phyloP scores from a whole-genome alignment of 106 monocot genomes.

The Agapanthus africanus region DNA sequence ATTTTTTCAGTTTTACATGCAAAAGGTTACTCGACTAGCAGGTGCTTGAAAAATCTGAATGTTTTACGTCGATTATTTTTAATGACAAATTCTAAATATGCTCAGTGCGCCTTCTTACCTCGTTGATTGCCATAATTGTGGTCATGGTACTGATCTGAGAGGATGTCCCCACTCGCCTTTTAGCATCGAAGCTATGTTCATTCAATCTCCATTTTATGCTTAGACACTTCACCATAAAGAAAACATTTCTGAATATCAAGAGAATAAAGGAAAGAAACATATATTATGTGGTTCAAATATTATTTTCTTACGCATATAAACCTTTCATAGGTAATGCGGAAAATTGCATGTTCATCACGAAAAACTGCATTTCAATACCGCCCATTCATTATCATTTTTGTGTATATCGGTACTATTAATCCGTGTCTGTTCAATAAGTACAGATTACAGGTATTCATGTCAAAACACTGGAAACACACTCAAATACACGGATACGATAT shows the following conservation, averaged over 20 bases:
- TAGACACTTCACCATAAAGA: too few relatives aligned
- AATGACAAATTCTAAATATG: conserved; percentile 2
- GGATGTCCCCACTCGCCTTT: conserved; percentile 92
- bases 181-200: conserved; percentile 79
- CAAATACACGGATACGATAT: too few relatives aligned
- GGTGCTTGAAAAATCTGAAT: not conserved
- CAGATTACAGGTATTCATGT: too few relatives aligned
- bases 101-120: conserved; percentile 82
- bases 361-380: too few relatives aligned
- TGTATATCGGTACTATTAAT: too few relatives aligned
- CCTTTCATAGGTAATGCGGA: conserved; percentile 59
- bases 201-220: not conserved
- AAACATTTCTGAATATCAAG: too few relatives aligned
- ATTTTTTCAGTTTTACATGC: not conserved
- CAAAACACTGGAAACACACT: too few relatives aligned
- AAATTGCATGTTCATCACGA: too few relatives aligned
- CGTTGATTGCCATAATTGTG: conserved; percentile 87
- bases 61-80: not conserved
- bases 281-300: not conserved
- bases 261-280: too few relatives aligned
- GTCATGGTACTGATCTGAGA: conserved; percentile 90
- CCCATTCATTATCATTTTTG: too few relatives aligned
- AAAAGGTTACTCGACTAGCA: not conserved
- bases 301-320: conserved; percentile 6
- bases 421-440: too few relatives aligned